Evolutionary conservation across 2,329 filamentous ascomycete species (phyloP).

Genomic region (Stagonosporopsis vannaccii): DNA sequence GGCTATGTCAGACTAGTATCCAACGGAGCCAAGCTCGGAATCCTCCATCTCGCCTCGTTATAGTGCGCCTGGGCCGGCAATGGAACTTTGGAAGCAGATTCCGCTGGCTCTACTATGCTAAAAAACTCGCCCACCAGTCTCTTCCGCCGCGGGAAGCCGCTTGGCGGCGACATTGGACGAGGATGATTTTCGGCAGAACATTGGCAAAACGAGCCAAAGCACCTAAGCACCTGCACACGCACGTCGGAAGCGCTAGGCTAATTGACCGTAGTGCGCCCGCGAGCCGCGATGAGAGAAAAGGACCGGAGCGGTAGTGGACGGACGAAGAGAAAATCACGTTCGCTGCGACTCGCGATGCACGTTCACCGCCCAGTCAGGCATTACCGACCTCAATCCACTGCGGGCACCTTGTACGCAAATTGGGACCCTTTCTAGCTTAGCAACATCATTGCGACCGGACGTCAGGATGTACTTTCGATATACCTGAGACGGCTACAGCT

Average conservation of each 20-base stretch:
- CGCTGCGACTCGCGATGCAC: conserved; percentile 15
- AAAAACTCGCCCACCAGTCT: conserved; percentile 3
- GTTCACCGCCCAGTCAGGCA: conserved; percentile 17
- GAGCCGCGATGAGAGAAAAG: conserved; percentile 26
- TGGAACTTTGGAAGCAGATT: neutral
- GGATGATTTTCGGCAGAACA: conserved; percentile 24
- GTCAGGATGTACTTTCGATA: conserved; percentile 18
- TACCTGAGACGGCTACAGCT: conserved; percentile 34
- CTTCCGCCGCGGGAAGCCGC: conserved; percentile 21
- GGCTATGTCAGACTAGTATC: conserved; percentile 4
- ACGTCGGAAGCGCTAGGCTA: conserved; percentile 31
- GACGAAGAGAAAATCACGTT: conserved; percentile 19
- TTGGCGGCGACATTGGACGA: conserved; percentile 35
- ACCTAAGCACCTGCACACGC: too few species aligned
- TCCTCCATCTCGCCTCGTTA: conserved; percentile 18
- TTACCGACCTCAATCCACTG: conserved; percentile 11
- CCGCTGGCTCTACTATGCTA: conserved; percentile 4
- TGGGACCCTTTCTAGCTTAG: conserved; percentile 22
- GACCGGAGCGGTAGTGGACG: conserved; percentile 21
- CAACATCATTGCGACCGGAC: conserved; percentile 22
- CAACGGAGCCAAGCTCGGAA: conserved; percentile 3
- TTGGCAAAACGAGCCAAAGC: too few species aligned
- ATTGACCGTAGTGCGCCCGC: conserved; percentile 30
- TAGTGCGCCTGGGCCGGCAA: conserved; percentile 1
- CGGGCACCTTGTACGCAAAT: conserved; percentile 25